Base-by-base conservation (phyloP, 495 filamentous ascomycete genomes). In the Parmelia sp. region DNA sequence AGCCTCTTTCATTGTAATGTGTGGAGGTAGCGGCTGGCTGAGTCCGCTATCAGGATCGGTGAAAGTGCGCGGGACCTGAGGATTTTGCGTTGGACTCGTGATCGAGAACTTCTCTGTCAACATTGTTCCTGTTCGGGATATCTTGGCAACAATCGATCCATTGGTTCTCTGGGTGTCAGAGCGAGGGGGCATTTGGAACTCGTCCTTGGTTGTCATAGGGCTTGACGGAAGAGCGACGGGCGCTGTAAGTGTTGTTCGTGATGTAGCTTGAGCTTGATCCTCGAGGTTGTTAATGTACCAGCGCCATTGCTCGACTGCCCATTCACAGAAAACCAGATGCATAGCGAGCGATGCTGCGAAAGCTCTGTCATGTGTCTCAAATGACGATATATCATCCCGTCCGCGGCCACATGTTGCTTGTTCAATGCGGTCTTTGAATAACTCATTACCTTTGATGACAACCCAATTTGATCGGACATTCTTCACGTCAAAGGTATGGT, bases 251-350 rank as follows among this genome's bases (percentile, higher is more conserved):
- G 74, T 67, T 29, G 70, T 60, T 17, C 69, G 63, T 10, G 72
- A 72, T 35, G 66, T 45, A 11, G 57, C 51, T 39, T 74, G 68
- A 39, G 78, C 57, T 17, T 64, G 56, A 9, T 77, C 69, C 35
- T 81, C 78, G 1, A 81, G 71, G 57, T 65, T 70, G 42, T 75
- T 75, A 17, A 81, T 72, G 64, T 80, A 81, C 69, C 77, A 78
- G 25, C 75, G 66, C 79, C 80, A 82, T 60, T 74, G 73, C 56
- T 81, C 80, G 27, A 60, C 70, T 35, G 76, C 75, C 79, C 79
- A 81, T 49, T 81, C 75, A 45, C 72, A 71, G 29, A 78, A 61
- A 14, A 80, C 68, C n/a, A 77, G 58, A 57, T 82, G 79, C 3
- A 69, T 71, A 29, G 68, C 66, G 12, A 82, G 68, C 15, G 73